Evolutionary conservation across 331 rosid genomes (phyloP), one percentile per base, ranked within the genome.

Genomic region (Malus hybrid): DNA sequence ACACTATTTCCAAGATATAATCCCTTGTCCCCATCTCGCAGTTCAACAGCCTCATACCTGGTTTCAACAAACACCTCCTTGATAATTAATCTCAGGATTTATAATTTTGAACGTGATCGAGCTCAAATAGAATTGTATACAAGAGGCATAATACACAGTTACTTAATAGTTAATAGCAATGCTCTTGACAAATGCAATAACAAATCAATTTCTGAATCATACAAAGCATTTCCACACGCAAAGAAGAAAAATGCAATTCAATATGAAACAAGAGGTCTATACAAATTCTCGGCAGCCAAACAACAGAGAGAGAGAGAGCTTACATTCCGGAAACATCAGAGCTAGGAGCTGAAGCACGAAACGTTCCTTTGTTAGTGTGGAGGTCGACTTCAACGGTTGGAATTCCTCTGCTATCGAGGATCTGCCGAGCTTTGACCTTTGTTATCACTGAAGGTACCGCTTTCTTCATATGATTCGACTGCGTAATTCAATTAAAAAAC

Each of bases 381-480:
- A 94, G 79, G 56, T 94, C 99, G 10, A 92, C 97, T 84, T 94
- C 99, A 32, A 94, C 96, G 5, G 99, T 94, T 3, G 99, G 97
- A 85, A 90, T 84, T 64, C 99, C 99, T 85, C 99, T 88, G 82
- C 99, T 94, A 73, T 94, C 99, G 8, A 94, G 97, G 82, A 94
- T 92, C 90, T 94, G 99, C 72, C 99, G 84, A 42, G 97, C 99
- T 80, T 84, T 94, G 15, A 92, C 79, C 80, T 82, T 94, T 42
- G 97, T 93, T 56, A 93, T 93, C 76, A 87, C 90, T 2, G 96
- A 90, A 63, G 91, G 87, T 44, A 90, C 86, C 58, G 93, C 71
- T 82, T 87, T 93, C 68, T 61, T 83, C 98, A 93, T 83, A 82
- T 89, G 96, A 85, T 84, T 87, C 71, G 89, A 85, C 88, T 88